Base-by-base conservation (phyloP, 2,329 filamentous ascomycete genomes). In the Clarireedia paspali region DNA sequence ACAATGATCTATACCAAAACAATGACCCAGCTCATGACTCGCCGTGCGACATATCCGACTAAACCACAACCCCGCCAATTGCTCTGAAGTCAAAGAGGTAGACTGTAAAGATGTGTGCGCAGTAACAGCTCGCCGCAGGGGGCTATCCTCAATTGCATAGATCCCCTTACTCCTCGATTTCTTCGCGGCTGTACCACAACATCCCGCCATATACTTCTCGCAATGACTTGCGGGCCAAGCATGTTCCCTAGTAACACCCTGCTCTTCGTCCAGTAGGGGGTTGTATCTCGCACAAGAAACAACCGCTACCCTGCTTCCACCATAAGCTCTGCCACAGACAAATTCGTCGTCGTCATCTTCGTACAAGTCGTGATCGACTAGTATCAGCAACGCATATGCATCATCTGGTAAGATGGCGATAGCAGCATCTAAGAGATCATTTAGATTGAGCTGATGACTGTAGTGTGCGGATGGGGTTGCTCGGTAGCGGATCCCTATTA, bases 211-310 rank as follows among this genome's bases (percentile, higher is more conserved):
- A 57, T 79, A 84, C 0, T 60, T 60, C 39, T 69, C 71, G 62
- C 84, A 88, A 66, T 88, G 85, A 5, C 78, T 81, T 4, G 77
- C 73, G 0, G 84, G 84, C 85, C 84, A 89, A 59, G 77, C 75
- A 67, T 89, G 84, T 1, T 66, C 63, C 24, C 62, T 52, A 5
- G 59, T 60, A 3, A 67, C 53, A 2, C 58, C 62, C 0, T 67
- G 73, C 2, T 68, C 57, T 4, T 71, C 63, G 15, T 76, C 74
- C 23, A 83, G 69, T 0, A 44, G 34, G 0, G 84, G 84, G 47
- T 82, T 73, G 59, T 88, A 87, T 26, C 85, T 72, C 9, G 84
- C 82, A 0, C 73, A 77, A 0, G 79, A 83, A 0, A 89, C 80
- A 1, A 87, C 77, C 0, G 77, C 76, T 1, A 88, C 77, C 4